A percentile compares a stretch with the other conserved stretches of the same genome.
Evolutionary conservation across 768 basidiomycete species (phyloP).

Genomic region (Phylloporus sp.): DNA sequence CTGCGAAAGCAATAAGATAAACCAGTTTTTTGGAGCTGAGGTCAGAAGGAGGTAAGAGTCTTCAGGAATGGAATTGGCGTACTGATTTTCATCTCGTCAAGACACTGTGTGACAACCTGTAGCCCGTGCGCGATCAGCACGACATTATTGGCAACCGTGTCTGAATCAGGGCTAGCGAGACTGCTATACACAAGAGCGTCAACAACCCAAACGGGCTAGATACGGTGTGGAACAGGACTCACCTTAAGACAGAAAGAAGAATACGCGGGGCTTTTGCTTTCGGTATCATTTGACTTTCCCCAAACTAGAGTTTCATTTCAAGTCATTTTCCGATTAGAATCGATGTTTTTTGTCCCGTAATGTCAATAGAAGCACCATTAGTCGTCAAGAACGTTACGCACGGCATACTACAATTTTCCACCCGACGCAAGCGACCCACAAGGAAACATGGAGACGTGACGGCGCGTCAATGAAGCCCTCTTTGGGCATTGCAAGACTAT

Average conservation of each 20-base stretch:
- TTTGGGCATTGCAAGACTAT: constrained; percentile 10
- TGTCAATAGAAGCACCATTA: constrained; percentile 2
- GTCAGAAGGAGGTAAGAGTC: background rate
- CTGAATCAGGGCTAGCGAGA: constrained; percentile 72
- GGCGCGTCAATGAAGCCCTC: constrained; percentile 13
- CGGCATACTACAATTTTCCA: constrained; percentile 51
- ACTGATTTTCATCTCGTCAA: constrained; percentile 84
- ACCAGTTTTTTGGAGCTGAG: background rate
- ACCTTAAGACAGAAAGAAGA: constrained; percentile 73
- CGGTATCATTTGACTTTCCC: constrained; percentile 65
- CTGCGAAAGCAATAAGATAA: constrained; percentile 32
- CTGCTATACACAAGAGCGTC: constrained; percentile 42
- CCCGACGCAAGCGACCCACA: background rate
- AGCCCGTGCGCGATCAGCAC: constrained; percentile 68
- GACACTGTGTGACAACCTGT: constrained; percentile 50
- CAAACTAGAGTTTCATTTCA: constrained; percentile 50
- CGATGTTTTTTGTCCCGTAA: background rate
- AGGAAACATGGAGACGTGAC: background rate
- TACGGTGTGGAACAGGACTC: constrained; percentile 8
- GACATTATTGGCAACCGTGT: constrained; percentile 63
- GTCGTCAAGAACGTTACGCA: constrained; percentile 34
- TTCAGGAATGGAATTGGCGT: constrained; percentile 23
- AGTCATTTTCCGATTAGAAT: background rate
- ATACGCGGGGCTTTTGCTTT: constrained; percentile 70
- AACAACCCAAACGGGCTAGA: background rate